Base-by-base conservation (phyloP, 331 rosid genomes). In the Ulmus americana region DNA sequence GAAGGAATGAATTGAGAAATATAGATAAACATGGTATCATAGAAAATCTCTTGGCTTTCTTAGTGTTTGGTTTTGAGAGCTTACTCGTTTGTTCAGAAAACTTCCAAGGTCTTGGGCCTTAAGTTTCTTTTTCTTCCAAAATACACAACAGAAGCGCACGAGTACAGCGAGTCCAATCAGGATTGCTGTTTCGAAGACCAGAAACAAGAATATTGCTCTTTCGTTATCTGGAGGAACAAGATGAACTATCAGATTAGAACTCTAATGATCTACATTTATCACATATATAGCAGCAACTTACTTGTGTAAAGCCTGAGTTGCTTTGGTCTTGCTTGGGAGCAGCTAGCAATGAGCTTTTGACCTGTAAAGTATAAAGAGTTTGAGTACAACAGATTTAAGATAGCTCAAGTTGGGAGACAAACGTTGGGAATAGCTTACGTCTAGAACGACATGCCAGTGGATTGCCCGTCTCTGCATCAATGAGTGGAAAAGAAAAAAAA, bases 111-210 rank as follows among this genome's bases (percentile, higher is more conserved):
- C 81, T 79, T 82, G 81, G 55, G 70, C 79, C 78, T 77, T 78
- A 66, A 85, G 76, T 83, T 90, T 90, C 82, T 60, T 82, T 82
- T 90, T 87, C 20, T 63, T 63, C 97, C 95, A 90, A 56, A 90
- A 85, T 80, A 81, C 67, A 22, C 87, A 85, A 59, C 87, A 90
- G 59, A 87, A 90, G 63, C 92, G 78, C 18, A 83, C 83, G 2
- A 77, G 69, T 64, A 75, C 84, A 11, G 81, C 81, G 8, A 90
- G 58, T 20, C 73, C 14, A 39, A 75, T 64, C 75, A 86, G 59
- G 61, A 81, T 62, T 48, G 61, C 73, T 10, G 88, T 76, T 71
- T 87, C 88, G n/a, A 83, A 68, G 67, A 90, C 70, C 46, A 90
- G 87, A 72, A 90, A 85, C 81, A 81, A 61, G 48, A 77, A 61